Base-by-base conservation (phyloP, 2,329 filamentous ascomycete genomes). In the Arthrobotrys sinensis region DNA sequence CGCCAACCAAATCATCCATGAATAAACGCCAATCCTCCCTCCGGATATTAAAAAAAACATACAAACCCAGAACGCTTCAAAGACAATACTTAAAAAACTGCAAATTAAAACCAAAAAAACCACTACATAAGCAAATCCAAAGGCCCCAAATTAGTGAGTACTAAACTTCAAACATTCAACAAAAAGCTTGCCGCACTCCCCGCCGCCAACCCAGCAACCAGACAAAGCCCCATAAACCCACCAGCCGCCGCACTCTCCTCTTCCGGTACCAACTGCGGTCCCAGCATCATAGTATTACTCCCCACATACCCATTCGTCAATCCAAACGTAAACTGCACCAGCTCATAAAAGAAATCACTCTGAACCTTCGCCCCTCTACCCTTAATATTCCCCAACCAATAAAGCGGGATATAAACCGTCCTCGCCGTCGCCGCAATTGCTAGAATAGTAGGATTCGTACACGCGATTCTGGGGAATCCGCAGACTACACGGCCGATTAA, bases 251-350 rank as follows among this genome's bases (percentile, higher is more conserved):
- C 94, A 38, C 92, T 88, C 86, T 99, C 95, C 8, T 91, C 90
- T 1, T 91, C 89, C 3, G 91, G 91, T 0, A 98, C 94, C 89
- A 91, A 95, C 80, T 92, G 90, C 0, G 89, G 89, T 0, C 94
- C 91, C 0, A 92, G 92, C 89, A 98, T 97, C 94, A 99, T 98
- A 84, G 92, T 93, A 81, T 89, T 92, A 71, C 92, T 93, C 34
- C 92, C 92, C 12, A 99, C 84, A 87, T 92, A 98, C 0, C 96
- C 96, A 83, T 95, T 98, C 8, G 90, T 92, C 43, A 94, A 82
- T 1, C 96, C 96, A 82, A 96, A 98, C 0, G 91, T 85, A 12
- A 96, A 84, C 85, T 98, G 94, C 19, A 96, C 83, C 28, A 93
- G 84, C 8, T 98, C 87, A 82, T 98, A 99, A 85, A 98, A 97